Evolutionary conservation across 1,139 yeast genomes (phyloP).

Genomic region (Geotrichum klebahnii): DNA sequence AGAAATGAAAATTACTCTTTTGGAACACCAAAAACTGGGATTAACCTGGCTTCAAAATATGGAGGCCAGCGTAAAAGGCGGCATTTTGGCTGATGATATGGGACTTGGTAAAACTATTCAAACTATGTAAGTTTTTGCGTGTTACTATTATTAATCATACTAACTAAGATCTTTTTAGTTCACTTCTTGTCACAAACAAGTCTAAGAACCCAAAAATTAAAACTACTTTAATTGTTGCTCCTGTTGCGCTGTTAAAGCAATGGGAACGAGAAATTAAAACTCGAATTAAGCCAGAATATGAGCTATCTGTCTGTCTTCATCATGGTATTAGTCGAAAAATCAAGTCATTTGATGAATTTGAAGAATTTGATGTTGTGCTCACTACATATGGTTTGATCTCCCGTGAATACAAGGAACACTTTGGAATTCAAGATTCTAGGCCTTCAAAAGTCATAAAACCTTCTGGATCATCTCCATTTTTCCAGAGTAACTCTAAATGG

Average conservation of each 20-base stretch:
- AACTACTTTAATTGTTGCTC: slow-evolving; percentile 76
- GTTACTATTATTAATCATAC: slow-evolving; percentile 1
- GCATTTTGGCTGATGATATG: slow-evolving; percentile 90
- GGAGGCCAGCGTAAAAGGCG: slow-evolving; percentile 63
- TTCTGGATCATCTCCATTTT: slow-evolving; percentile 63
- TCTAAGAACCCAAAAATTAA: slow-evolving; percentile 41
- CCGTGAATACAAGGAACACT: slow-evolving; percentile 38
- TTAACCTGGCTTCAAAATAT: slow-evolving; percentile 72
- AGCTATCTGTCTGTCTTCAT: slow-evolving; percentile 52
- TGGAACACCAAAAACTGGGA: slow-evolving; percentile 85
- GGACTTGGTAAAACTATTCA: slow-evolving; percentile 91
- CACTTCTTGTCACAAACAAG: slow-evolving; percentile 58
- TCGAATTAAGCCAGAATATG: slow-evolving; percentile 50
- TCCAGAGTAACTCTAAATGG: slow-evolving; percentile 44
- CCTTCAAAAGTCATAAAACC: slow-evolving; percentile 28
- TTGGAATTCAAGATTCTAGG: slow-evolving; percentile 30
- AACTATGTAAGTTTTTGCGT: slow-evolving; percentile 45
- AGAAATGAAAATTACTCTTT: slow-evolving; percentile 57
- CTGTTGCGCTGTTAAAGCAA: slow-evolving; percentile 76
- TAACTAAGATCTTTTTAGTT: slow-evolving; percentile 22
- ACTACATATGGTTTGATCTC: slow-evolving; percentile 76
- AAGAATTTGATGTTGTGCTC: slow-evolving; percentile 64
- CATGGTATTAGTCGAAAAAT: slow-evolving; percentile 50
- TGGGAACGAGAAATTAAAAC: slow-evolving; percentile 76
- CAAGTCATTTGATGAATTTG: slow-evolving; percentile 45